Evolutionary conservation across 2,329 filamentous ascomycete species (phyloP).

Genomic region (Aspergillus quadricinctus): DNA sequence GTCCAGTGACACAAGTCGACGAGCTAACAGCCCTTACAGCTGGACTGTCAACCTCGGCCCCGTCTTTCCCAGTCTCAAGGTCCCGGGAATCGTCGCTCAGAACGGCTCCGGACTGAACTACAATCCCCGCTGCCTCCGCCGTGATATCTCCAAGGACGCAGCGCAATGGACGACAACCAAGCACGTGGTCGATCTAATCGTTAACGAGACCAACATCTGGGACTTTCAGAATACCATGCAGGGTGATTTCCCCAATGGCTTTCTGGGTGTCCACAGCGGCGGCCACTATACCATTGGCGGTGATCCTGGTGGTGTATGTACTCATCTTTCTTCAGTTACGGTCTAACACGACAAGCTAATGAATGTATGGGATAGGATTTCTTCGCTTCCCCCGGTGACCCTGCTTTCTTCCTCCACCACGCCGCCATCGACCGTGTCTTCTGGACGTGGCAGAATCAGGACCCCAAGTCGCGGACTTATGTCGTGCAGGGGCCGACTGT

Average conservation of each 20-base stretch:
- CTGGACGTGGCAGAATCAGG: constrained; percentile 46
- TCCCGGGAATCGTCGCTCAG: constrained; percentile 10
- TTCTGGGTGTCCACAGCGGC: constrained; percentile 41
- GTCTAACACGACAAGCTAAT: not conserved
- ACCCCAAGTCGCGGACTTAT: constrained; percentile 4
- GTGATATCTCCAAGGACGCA: constrained; percentile 21
- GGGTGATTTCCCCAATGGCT: constrained; percentile 26
- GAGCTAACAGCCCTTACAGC: constrained; percentile 3
- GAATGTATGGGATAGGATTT: constrained; percentile 27
- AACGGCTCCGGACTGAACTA: constrained; percentile 20
- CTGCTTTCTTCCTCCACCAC: constrained; percentile 46
- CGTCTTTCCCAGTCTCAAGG: constrained; percentile 13
- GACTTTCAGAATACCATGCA: constrained; percentile 18
- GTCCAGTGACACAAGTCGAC: not conserved
- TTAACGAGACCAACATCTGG: constrained; percentile 18
- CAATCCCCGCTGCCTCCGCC: constrained; percentile 29
- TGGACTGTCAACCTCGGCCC: constrained; percentile 30
- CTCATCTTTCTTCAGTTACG: not conserved
- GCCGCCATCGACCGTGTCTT: constrained; percentile 43
- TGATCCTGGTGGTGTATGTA: constrained; percentile 33
- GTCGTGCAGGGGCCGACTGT: constrained; percentile 9
- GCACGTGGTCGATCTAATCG: constrained; percentile 17
- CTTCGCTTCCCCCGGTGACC: constrained; percentile 42
- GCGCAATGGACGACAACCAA: constrained; percentile 16
- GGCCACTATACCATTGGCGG: constrained; percentile 46